Percentiles rank a stretch among this genome's conserved stretches.
phyloP scores from a whole-genome alignment of 2,329 filamentous ascomycete genomes.

The Sclerotinia minor region DNA sequence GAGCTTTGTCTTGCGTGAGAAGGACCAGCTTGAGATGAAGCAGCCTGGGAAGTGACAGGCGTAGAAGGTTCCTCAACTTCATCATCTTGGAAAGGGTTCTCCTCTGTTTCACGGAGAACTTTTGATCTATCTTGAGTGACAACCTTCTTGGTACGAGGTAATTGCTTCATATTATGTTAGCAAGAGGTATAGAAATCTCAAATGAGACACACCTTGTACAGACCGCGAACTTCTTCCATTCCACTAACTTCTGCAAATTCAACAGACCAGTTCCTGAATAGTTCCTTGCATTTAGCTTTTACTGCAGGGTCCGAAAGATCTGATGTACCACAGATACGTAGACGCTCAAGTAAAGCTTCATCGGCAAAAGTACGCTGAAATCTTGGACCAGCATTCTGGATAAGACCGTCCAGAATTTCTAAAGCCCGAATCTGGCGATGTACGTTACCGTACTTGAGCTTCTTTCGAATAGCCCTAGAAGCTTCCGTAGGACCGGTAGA shows the following conservation, averaged over 20 bases:
- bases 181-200: slow-evolving; percentile 8
- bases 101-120: slow-evolving; percentile 76
- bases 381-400: slow-evolving; percentile 86
- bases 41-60: slow-evolving; percentile 14
- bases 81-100: slow-evolving; percentile 68
- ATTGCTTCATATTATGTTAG: slow-evolving; percentile 49
- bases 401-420: slow-evolving; percentile 84
- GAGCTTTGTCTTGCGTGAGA: slow-evolving; percentile 32
- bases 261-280: slow-evolving; percentile 84
- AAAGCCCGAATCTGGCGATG: slow-evolving; percentile 89
- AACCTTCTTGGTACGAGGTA: slow-evolving; percentile 67
- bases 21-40: slow-evolving; percentile 24
- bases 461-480: slow-evolving; percentile 90
- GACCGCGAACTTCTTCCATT: slow-evolving; percentile 72
- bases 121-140: slow-evolving; percentile 77
- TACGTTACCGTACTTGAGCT: slow-evolving; percentile 96
- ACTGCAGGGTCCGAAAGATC: slow-evolving; percentile 82
- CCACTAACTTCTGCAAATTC: slow-evolving; percentile 81
- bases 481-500: slow-evolving; percentile 83
- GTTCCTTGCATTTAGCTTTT: slow-evolving; percentile 79
- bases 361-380: slow-evolving; percentile 89
- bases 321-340: slow-evolving; percentile 84
- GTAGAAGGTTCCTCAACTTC: slow-evolving; percentile 54
- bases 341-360: slow-evolving; percentile 85
- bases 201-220: slow-evolving; percentile 61